Percentiles rank a stretch among this genome's conserved stretches.
Conservation (phyloP, 257 asterid species). For the Rehmannia glutinosa region DNA sequence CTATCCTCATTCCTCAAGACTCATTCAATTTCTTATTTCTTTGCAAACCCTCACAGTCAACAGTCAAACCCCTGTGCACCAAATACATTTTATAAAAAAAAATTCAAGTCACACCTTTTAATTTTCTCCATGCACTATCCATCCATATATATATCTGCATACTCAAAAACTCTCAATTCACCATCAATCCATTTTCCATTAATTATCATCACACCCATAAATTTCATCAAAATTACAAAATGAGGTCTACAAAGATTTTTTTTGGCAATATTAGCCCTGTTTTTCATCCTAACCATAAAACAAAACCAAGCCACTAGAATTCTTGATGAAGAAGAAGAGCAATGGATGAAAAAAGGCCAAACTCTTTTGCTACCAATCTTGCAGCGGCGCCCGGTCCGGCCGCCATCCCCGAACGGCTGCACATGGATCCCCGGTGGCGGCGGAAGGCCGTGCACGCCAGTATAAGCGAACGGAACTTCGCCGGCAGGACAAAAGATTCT, state of each 20-base stretch:
- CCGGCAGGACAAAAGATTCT: conserved; percentile 7
- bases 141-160: conserved; percentile 1
- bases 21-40: conserved; percentile 11
- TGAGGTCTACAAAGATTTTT: conserved; percentile 15
- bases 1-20: conserved; percentile 8
- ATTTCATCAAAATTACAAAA: background rate
- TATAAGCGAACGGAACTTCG: conserved; percentile 32
- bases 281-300: conserved; percentile 13
- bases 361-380: conserved; percentile 24
- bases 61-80: conserved; percentile 17
- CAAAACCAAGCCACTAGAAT: conserved; percentile 33
- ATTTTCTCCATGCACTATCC: conserved; percentile 10
- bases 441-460: conserved; percentile 28
- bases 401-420: conserved; percentile 22
- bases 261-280: conserved; percentile 1
- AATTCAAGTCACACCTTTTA: conserved; percentile 14
- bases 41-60: conserved; percentile 20
- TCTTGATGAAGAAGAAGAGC: conserved; percentile 37
- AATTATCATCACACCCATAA: background rate
- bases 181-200: background rate
- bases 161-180: background rate
- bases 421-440: conserved; percentile 16
- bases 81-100: background rate
- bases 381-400: conserved; percentile 11
- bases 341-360: conserved; percentile 28